These are phyloP conservation scores for Aegilops sharonensis DNA, from an alignment of 176 grass and related monocot species.

Conservation along the genomic window DNA sequence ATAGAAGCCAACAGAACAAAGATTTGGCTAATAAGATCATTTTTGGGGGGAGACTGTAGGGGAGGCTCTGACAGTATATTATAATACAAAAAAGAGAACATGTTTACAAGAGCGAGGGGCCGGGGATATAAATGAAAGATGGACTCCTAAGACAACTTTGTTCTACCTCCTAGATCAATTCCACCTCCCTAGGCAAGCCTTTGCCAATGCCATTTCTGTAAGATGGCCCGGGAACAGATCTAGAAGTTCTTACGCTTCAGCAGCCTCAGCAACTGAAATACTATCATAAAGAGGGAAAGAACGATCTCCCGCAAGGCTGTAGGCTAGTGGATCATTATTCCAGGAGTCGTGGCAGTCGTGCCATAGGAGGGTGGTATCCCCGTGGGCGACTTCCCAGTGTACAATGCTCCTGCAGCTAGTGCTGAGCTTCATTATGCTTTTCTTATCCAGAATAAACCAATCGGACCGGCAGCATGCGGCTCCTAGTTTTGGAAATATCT, in stretches of 20 bases:
- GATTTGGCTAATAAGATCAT: neutral
- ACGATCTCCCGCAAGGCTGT: neutral
- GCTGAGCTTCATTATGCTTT: neutral
- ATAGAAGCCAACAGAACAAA: neutral
- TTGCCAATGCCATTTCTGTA: no score
- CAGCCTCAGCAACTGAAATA: neutral
- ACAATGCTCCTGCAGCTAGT: neutral
- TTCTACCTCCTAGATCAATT: no score
- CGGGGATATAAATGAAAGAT: neutral
- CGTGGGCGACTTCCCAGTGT: neutral
- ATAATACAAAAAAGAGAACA: no score
- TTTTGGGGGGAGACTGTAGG: neutral
- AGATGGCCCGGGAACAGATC: neutral
- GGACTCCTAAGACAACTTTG: neutral
- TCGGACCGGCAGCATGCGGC: neutral
- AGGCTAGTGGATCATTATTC: neutral
- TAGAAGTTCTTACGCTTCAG: neutral
- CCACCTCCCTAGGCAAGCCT: no score
- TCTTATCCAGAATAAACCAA: neutral
- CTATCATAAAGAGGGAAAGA: neutral
- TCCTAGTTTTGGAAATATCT: neutral
- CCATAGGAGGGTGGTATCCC: neutral
- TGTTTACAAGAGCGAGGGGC: neutral
- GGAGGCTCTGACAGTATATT: neutral
- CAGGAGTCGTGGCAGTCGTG: neutral